Percentiles rank a stretch among this genome's conserved stretches.
Evolutionary conservation across 208 protist genomes (phyloP).

Genomic region (Strigomonas culicis): DNA sequence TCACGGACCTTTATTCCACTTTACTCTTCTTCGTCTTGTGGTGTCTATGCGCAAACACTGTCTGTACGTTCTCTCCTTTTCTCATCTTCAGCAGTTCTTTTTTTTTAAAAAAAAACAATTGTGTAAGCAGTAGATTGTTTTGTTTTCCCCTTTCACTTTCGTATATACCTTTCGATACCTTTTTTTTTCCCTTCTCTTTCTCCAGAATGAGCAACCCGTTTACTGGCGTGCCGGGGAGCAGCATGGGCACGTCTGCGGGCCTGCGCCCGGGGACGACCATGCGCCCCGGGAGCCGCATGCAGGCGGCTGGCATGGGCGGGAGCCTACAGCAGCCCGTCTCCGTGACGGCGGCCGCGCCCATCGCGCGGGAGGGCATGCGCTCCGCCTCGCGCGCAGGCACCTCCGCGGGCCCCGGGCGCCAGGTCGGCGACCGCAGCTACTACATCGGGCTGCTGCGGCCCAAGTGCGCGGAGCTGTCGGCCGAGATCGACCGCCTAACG

Average conservation of each 20-base stretch:
- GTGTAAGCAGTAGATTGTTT: not conserved
- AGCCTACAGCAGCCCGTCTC: conserved; percentile 79
- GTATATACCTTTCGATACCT: not conserved
- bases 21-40: too few species aligned
- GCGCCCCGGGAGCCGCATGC: conserved; percentile 53
- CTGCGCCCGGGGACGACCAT: conserved; percentile 72
- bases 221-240: conserved; percentile 14
- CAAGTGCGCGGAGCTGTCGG: conserved; percentile 83
- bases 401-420: conserved; percentile 73
- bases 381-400: conserved; percentile 65
- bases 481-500: conserved; percentile 81
- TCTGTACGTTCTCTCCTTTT: not conserved
- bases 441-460: conserved; percentile 86
- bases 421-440: conserved; percentile 89
- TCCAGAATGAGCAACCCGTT: not conserved
- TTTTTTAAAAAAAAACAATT: conserved; percentile 17
- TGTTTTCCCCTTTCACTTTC: not conserved
- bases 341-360: conserved; percentile 57
- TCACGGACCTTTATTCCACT: too few species aligned
- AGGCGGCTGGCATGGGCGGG: conserved; percentile 69
- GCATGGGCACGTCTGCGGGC: conserved; percentile 24
- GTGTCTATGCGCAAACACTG: too few species aligned
- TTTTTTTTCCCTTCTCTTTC: not conserved
- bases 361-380: conserved; percentile 83
- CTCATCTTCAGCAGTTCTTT: not conserved